phyloP scores from a whole-genome alignment of 164 flowering plant genomes.

The Dillenia suffruticosa region DNA sequence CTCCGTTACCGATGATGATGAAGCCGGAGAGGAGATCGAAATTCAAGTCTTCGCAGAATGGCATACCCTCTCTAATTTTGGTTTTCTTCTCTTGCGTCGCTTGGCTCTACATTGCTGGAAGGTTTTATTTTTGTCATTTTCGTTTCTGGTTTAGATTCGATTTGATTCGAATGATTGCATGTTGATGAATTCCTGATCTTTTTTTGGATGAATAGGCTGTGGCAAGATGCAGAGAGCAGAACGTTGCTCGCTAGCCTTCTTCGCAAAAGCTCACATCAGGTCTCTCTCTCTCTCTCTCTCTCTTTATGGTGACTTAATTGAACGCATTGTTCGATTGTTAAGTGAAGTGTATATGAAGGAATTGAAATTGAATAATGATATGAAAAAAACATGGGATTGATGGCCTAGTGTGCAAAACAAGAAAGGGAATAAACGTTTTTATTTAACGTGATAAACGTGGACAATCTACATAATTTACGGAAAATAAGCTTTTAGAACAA shows the following conservation, averaged over 20 bases:
- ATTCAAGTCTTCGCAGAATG: constrained; percentile 42
- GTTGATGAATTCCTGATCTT: background rate
- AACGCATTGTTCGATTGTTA: too few species aligned
- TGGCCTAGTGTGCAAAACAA: too few species aligned
- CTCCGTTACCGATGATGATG: constrained; percentile 35
- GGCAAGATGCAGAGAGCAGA: constrained; percentile 97
- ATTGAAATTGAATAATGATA: too few species aligned
- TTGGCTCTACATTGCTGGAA: constrained; percentile 93
- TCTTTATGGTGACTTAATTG: background rate
- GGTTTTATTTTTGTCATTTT: constrained; percentile 33
- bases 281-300: constrained; percentile 15
- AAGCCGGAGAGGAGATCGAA: constrained; percentile 56
- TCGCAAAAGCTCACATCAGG: constrained; percentile 53
- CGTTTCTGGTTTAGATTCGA: background rate
- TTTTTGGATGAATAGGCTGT: constrained; percentile 42
- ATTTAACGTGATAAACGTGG: too few species aligned
- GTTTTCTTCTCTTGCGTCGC: constrained; percentile 90
- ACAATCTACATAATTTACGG: too few species aligned
- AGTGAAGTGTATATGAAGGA: too few species aligned
- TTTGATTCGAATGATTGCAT: background rate
- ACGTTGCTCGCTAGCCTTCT: constrained; percentile 50
- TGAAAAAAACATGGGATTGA: too few species aligned
- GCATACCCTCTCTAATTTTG: constrained; percentile 50
- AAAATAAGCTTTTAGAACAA: too few species aligned
- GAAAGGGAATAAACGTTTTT: too few species aligned